These are phyloP conservation scores for Ligustrum vulgare DNA, from an alignment of 257 asterid genomes.

Conservation along the genomic window DNA sequence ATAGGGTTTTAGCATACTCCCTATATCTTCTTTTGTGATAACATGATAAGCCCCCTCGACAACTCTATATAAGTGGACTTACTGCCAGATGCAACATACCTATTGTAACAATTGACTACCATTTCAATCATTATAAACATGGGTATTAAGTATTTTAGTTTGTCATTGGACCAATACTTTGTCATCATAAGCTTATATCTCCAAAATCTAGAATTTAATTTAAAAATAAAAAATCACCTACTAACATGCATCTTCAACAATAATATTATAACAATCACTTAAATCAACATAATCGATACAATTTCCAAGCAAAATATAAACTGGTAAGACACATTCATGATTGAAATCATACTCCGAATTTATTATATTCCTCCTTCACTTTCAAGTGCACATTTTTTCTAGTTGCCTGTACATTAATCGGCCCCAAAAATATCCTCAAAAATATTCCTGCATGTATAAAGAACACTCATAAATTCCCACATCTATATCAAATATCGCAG, in stretches of 20 bases:
- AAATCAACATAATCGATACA: too few species aligned
- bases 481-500: neutral
- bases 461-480: conserved; percentile 5
- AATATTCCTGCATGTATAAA: conserved; percentile 61
- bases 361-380: conserved; percentile 94
- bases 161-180: too few species aligned
- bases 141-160: too few species aligned
- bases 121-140: too few species aligned
- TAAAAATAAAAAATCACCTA: too few species aligned
- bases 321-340: neutral
- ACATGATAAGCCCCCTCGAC: neutral
- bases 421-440: conserved; percentile 95
- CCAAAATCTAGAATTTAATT: too few species aligned
- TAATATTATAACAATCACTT: neutral
- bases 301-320: neutral
- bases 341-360: conserved; percentile 66
- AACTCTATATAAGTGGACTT: too few species aligned
- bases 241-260: too few species aligned
- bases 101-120: too few species aligned
- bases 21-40: neutral
- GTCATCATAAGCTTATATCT: too few species aligned
- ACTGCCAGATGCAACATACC: too few species aligned
- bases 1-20: neutral
- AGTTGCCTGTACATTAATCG: conserved; percentile 87
- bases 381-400: conserved; percentile 89